These are phyloP conservation scores for Aspergillus carbonarius DNA, from an alignment of 2,329 filamentous ascomycete species.

Conservation along the genomic window DNA sequence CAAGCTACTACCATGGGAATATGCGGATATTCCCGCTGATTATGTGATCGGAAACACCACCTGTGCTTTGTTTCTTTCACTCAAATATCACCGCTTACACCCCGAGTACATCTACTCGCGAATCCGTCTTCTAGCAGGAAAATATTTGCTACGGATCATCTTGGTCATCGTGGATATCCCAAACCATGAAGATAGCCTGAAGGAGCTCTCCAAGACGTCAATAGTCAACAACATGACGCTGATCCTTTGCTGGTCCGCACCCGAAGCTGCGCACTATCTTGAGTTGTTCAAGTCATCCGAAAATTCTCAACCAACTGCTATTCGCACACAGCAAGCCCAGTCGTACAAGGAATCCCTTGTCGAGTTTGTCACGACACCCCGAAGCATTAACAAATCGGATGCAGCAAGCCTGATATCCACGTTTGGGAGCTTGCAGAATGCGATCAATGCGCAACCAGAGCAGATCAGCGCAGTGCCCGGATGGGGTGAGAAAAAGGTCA, in stretches of 20 bases:
- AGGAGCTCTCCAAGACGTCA: slow-evolving; percentile 88
- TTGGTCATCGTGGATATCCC: slow-evolving; percentile 92
- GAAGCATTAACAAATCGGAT: slow-evolving; percentile 92
- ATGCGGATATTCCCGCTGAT: slow-evolving; percentile 93
- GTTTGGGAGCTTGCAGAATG: slow-evolving; percentile 84
- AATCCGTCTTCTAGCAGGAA: slow-evolving; percentile 78
- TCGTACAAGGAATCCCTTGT: slow-evolving; percentile 83
- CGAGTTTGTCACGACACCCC: slow-evolving; percentile 87
- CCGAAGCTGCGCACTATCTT: slow-evolving; percentile 89
- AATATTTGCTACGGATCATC: slow-evolving; percentile 82
- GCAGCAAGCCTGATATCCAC: slow-evolving; percentile 85
- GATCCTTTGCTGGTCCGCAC: slow-evolving; percentile 89
- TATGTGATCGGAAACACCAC: slow-evolving; percentile 85
- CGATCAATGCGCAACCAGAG: slow-evolving; percentile 83
- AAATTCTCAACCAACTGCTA: slow-evolving; percentile 76
- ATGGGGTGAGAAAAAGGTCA: slow-evolving; percentile 95
- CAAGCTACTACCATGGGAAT: slow-evolving; percentile 86
- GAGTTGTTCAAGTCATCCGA: slow-evolving; percentile 96
- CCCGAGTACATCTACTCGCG: slow-evolving; percentile 97
- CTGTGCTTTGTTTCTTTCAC: slow-evolving; percentile 85
- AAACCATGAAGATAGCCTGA: slow-evolving; percentile 86
- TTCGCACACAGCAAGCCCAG: slow-evolving; percentile 79
- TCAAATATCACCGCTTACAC: slow-evolving; percentile 96
- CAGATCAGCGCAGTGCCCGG: slow-evolving; percentile 81
- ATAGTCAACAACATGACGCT: slow-evolving; percentile 90